phyloP scores from a whole-genome alignment of 2,329 filamentous ascomycete species.

The Fusarium metavorans region DNA sequence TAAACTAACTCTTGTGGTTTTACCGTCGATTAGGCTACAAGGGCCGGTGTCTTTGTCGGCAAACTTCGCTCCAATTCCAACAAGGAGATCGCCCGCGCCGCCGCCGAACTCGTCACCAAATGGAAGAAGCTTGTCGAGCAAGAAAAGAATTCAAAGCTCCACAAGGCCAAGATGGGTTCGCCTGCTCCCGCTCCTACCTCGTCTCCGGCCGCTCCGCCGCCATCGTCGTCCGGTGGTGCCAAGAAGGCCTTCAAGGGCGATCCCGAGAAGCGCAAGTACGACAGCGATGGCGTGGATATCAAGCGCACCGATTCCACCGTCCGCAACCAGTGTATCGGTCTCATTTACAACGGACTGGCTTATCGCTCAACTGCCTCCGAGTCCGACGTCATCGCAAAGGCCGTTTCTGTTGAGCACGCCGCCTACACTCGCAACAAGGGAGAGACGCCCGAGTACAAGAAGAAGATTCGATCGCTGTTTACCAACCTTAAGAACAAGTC shows the following conservation, averaged over 20 bases:
- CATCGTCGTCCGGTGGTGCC: constrained; percentile 58
- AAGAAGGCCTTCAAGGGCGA: constrained; percentile 69
- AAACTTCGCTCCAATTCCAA: constrained; percentile 82
- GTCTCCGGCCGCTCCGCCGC: constrained; percentile 61
- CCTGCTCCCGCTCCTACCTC: constrained; percentile 62
- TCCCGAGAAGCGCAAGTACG: constrained; percentile 84
- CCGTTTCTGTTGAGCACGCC: constrained; percentile 86
- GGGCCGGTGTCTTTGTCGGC: constrained; percentile 89
- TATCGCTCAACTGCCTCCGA: constrained; percentile 78
- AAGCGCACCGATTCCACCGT: constrained; percentile 78
- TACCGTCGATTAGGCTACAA: constrained; percentile 71
- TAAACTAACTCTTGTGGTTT: constrained; percentile 24
- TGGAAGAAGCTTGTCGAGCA: constrained; percentile 85
- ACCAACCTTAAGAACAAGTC: constrained; percentile 94
- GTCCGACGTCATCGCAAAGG: constrained; percentile 77
- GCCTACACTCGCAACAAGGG: constrained; percentile 78
- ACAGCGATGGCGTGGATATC: constrained; percentile 82
- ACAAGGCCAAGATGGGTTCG: constrained; percentile 56
- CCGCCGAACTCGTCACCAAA: constrained; percentile 85
- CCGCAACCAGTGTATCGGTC: constrained; percentile 87
- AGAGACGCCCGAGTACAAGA: constrained; percentile 81
- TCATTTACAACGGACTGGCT: constrained; percentile 92
- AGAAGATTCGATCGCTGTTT: constrained; percentile 92
- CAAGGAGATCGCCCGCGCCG: constrained; percentile 82
- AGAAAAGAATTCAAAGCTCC: constrained; percentile 64